A percentile compares a stretch with the other conserved stretches of the same genome.
Evolutionary conservation across 208 protist species (phyloP).

Genomic region (Histomonas meleagridis): DNA sequence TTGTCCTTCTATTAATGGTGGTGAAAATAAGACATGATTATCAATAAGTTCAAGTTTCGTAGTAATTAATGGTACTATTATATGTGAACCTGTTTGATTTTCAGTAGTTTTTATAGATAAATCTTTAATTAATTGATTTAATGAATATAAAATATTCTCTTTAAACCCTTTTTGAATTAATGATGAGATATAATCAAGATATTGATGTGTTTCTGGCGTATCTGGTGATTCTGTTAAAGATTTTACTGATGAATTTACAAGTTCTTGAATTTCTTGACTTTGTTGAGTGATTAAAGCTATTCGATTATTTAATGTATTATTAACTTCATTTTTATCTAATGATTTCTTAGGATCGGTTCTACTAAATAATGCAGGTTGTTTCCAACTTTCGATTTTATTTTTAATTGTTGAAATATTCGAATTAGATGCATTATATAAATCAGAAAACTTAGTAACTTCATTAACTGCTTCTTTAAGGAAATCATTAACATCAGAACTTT

Average conservation of each 20-base stretch:
- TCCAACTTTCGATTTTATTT: slow-evolving; percentile 27
- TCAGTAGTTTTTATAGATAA: not conserved
- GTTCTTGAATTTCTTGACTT: not conserved
- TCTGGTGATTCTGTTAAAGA: not conserved
- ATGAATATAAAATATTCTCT: not conserved
- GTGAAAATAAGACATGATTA: not conserved
- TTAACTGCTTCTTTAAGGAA: slow-evolving; percentile 43
- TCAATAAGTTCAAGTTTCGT: not conserved
- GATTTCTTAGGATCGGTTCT: not conserved
- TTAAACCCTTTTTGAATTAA: not conserved
- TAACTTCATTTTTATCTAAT: slow-evolving; percentile 30
- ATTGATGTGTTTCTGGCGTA: slow-evolving; percentile 5
- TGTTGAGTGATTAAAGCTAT: not conserved
- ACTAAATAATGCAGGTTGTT: not conserved
- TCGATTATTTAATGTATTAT: slow-evolving; percentile 1
- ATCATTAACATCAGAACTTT: slow-evolving; percentile 39
- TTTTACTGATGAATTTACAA: not conserved
- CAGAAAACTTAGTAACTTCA: slow-evolving; percentile 44
- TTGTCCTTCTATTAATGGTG: not conserved
- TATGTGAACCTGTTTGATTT: not conserved
- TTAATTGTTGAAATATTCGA: slow-evolving; percentile 38
- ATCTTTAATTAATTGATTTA: not conserved
- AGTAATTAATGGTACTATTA: not conserved
- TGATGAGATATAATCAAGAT: not conserved
- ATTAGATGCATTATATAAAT: slow-evolving; percentile 40